Evolutionary conservation across 176 grass and related monocot genomes (phyloP).

Genomic region (Bothriochloa decipiens): DNA sequence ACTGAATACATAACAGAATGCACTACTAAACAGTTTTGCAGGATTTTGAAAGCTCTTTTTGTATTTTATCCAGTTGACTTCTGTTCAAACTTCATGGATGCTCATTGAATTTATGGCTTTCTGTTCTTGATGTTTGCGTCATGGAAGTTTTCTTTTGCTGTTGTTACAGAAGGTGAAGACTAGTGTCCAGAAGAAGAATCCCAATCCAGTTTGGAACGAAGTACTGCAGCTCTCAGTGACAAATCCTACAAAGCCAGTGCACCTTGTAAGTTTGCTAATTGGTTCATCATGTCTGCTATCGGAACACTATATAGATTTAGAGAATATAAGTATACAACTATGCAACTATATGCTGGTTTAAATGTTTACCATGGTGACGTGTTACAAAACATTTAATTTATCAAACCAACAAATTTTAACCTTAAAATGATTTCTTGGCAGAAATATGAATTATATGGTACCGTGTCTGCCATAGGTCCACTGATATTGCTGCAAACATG

Average conservation of each 20-base stretch:
- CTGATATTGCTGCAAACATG: neutral
- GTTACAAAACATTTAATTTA: too few species aligned
- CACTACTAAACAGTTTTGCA: neutral
- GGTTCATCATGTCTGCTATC: neutral
- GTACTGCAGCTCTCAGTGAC: constrained; percentile 65
- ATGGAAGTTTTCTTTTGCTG: constrained; percentile 39
- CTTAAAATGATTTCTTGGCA: too few species aligned
- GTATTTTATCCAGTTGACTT: constrained; percentile 16
- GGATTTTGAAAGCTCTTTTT: neutral
- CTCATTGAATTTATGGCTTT: neutral
- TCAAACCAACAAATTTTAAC: too few species aligned
- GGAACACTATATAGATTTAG: neutral
- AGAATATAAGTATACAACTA: too few species aligned
- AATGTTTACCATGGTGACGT: too few species aligned
- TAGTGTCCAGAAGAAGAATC: constrained; percentile 76
- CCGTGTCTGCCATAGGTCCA: neutral
- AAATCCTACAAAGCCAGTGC: constrained; percentile 55
- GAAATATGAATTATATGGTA: neutral
- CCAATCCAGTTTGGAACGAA: constrained; percentile 87
- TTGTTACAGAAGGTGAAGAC: constrained; percentile 72
- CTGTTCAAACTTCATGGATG: neutral
- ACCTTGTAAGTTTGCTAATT: constrained; percentile 68
- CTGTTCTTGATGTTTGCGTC: neutral
- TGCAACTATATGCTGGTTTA: too few species aligned
- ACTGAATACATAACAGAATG: constrained; percentile 1